phyloP scores from a whole-genome alignment of 352 stramenopile species.

The Phytophthora nicotianae region DNA sequence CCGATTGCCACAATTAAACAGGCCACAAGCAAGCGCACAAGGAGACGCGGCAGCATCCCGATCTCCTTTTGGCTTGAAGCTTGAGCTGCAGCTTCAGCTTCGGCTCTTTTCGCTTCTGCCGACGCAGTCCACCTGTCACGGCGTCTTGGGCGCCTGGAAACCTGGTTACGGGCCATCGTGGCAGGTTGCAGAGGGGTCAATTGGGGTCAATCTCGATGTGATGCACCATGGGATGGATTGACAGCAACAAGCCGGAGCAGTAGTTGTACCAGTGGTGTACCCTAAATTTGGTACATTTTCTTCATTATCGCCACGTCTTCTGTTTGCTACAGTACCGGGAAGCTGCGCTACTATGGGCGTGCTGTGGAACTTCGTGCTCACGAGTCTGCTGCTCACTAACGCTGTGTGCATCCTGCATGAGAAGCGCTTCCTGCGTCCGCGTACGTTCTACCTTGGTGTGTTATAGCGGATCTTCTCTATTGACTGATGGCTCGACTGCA shows the following conservation, averaged over 20 bases:
- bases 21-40: constrained; percentile 40
- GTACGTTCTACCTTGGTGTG: constrained; percentile 43
- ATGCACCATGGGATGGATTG: background rate
- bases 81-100: constrained; percentile 6
- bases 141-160: constrained; percentile 16
- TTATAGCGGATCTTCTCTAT: background rate
- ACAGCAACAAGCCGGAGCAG: constrained; percentile 6
- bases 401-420: constrained; percentile 88
- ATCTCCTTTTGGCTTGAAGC: constrained; percentile 10
- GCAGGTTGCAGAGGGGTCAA: constrained; percentile 15
- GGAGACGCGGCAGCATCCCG: constrained; percentile 34
- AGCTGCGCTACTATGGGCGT: constrained; percentile 59
- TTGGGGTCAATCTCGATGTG: constrained; percentile 5
- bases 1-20: constrained; percentile 34
- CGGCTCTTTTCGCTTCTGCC: constrained; percentile 15
- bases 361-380: constrained; percentile 90
- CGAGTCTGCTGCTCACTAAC: constrained; percentile 86
- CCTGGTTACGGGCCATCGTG: constrained; percentile 36
- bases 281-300: constrained; percentile 4
- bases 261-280: constrained; percentile 7
- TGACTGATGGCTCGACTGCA: constrained; percentile 22
- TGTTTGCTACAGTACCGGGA: background rate
- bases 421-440: constrained; percentile 85
- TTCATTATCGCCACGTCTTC: constrained; percentile 13
- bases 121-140: constrained; percentile 10